Conservation (phyloP, 306 rosid genomes). For the Abrus pulchellus region DNA sequence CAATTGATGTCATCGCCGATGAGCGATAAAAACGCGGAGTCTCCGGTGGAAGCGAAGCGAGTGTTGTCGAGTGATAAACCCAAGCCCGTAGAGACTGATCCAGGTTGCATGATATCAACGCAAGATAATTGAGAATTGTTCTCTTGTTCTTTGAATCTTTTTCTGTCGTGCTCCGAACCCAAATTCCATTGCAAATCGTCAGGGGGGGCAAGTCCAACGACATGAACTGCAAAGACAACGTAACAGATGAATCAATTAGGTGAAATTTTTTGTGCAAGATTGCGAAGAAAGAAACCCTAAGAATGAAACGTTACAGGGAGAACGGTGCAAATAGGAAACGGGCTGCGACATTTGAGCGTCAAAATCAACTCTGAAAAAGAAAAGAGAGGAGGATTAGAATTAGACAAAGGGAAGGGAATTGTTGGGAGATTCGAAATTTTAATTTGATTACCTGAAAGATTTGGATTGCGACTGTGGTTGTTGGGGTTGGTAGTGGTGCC, state of each 20-base stretch:
- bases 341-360: constrained; percentile 80
- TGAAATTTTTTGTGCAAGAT: too few species aligned
- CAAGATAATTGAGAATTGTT: constrained; percentile 93
- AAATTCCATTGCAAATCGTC: constrained; percentile 81
- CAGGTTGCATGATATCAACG: constrained; percentile 77
- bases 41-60: constrained; percentile 81
- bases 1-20: constrained; percentile 77
- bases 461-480: constrained; percentile 60
- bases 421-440: neutral
- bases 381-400: neutral
- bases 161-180: constrained; percentile 73
- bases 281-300: too few species aligned
- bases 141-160: constrained; percentile 86
- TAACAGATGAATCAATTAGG: too few species aligned
- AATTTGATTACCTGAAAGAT: constrained; percentile 64
- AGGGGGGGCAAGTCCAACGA: constrained; percentile 78
- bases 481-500: constrained; percentile 67
- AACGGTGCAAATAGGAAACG: neutral
- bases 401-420: neutral
- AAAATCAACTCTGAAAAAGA: constrained; percentile 61
- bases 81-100: constrained; percentile 87
- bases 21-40: constrained; percentile 80
- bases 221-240: constrained; percentile 62
- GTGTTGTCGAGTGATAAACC: constrained; percentile 92
- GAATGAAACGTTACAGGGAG: too few species aligned